Conservation (phyloP, 1,284 basidiomycete genomes). For the Trametes hirsuta region DNA sequence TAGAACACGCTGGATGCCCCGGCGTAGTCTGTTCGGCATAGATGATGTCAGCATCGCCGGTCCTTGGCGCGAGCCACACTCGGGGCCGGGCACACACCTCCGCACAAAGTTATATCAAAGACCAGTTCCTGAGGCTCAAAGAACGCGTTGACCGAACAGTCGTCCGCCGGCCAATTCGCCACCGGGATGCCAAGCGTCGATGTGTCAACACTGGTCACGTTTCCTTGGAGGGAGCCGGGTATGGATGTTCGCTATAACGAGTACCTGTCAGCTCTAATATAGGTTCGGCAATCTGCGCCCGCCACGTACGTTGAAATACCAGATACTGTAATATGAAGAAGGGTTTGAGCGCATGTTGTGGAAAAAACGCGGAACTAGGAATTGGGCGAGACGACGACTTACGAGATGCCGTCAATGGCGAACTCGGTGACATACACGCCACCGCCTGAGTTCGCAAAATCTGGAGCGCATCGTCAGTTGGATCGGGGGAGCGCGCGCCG, state of each 20-base stretch:
- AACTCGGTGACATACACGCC: slow-evolving; percentile 78
- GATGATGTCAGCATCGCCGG: slow-evolving; percentile 11
- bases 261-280: slow-evolving; percentile 1
- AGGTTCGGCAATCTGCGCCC: not conserved
- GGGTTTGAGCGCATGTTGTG: not conserved
- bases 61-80: not conserved
- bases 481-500: not conserved
- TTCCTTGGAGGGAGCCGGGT: slow-evolving; percentile 56
- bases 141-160: slow-evolving; percentile 61
- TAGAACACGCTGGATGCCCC: slow-evolving; percentile 56
- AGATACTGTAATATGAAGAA: slow-evolving; percentile 49
- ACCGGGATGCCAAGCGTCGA: slow-evolving; percentile 66
- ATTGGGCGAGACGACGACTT: slow-evolving; percentile 25
- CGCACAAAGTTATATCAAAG: slow-evolving; percentile 79
- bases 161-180: slow-evolving; percentile 65
- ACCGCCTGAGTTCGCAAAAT: slow-evolving; percentile 65
- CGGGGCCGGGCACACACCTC: slow-evolving; percentile 46
- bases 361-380: not conserved
- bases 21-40: slow-evolving; percentile 27
- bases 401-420: slow-evolving; percentile 66
- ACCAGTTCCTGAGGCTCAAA: slow-evolving; percentile 72
- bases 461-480: slow-evolving; percentile 25
- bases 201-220: slow-evolving; percentile 62
- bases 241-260: slow-evolving; percentile 52
- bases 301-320: slow-evolving; percentile 68